Evolutionary conservation across 768 basidiomycete genomes (phyloP).

Genomic region (Pulveroboletus sp.): DNA sequence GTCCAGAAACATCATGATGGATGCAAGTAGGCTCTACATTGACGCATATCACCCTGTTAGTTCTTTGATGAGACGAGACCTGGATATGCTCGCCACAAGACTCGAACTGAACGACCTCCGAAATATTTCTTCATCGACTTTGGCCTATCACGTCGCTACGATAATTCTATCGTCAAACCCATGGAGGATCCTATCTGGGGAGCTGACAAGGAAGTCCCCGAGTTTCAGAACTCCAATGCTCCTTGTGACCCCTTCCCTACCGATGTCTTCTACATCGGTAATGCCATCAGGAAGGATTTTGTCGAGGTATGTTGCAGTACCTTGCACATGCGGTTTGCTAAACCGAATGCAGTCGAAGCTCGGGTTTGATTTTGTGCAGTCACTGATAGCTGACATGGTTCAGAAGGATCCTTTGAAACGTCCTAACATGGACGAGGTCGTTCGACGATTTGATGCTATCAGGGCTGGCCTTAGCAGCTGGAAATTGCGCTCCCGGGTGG

Average conservation of each 20-base stretch:
- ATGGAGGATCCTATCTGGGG: conserved; percentile 31
- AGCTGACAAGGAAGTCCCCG: conserved; percentile 40
- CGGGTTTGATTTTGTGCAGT: conserved; percentile 30
- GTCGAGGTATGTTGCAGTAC: conserved; percentile 19
- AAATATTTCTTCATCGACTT: conserved; percentile 14
- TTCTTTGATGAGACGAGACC: conserved; percentile 15
- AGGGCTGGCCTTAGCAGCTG: conserved; percentile 12
- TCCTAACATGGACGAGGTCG: conserved; percentile 36
- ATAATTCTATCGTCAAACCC: conserved; percentile 20
- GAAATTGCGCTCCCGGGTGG: conserved; percentile 29
- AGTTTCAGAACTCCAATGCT: conserved; percentile 22
- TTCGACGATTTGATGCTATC: conserved; percentile 27
- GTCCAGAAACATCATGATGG: conserved; percentile 34
- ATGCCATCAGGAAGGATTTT: conserved; percentile 31
- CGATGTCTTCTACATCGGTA: conserved; percentile 43
- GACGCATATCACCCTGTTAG: conserved; percentile 27
- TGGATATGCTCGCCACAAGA: conserved; percentile 11
- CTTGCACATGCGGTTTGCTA: background rate
- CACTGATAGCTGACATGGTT: conserved; percentile 36
- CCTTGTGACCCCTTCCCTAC: conserved; percentile 38
- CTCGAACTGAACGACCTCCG: conserved; percentile 16
- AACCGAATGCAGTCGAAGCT: background rate
- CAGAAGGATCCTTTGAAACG: conserved; percentile 33
- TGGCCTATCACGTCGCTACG: conserved; percentile 28
- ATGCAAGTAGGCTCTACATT: conserved; percentile 21